These are phyloP conservation scores for Leccinum obscurum DNA, from an alignment of 768 basidiomycete species.

Conservation along the genomic window DNA sequence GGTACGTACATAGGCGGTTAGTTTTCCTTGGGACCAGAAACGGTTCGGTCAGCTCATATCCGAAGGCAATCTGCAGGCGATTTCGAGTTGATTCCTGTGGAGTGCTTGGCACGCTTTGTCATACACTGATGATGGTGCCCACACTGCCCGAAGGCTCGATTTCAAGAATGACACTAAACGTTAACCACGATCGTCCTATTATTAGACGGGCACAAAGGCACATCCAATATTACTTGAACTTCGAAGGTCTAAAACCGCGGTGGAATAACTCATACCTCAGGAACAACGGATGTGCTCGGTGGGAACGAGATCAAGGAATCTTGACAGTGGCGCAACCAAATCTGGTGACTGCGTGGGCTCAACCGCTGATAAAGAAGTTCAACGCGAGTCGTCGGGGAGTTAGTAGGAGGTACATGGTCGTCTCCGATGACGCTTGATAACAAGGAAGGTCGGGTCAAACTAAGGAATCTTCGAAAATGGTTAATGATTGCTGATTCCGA, in stretches of 20 bases:
- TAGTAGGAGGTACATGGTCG: too few relatives aligned
- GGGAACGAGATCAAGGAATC: not conserved
- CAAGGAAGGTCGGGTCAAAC: not conserved
- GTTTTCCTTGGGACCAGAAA: not conserved
- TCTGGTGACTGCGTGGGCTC: not conserved
- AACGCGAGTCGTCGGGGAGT: not conserved
- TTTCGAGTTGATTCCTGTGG: not conserved
- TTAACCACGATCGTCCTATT: not conserved
- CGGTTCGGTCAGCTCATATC: not conserved
- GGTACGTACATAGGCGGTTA: not conserved
- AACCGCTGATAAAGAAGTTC: not conserved
- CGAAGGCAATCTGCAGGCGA: not conserved
- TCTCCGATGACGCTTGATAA: not conserved
- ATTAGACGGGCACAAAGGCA: not conserved
- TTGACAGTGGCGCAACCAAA: not conserved
- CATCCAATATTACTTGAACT: not conserved
- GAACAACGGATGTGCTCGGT: not conserved
- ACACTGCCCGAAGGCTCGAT: not conserved
- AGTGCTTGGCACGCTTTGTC: not conserved
- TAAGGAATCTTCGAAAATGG: not conserved
- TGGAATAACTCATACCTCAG: not conserved
- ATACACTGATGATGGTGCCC: not conserved
- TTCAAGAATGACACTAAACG: not conserved
- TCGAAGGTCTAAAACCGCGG: not conserved
- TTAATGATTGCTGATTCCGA: not conserved